These are phyloP conservation scores for Eucalyptus shirleyi DNA, from an alignment of 345 rosid genomes.

Conservation along the genomic window DNA sequence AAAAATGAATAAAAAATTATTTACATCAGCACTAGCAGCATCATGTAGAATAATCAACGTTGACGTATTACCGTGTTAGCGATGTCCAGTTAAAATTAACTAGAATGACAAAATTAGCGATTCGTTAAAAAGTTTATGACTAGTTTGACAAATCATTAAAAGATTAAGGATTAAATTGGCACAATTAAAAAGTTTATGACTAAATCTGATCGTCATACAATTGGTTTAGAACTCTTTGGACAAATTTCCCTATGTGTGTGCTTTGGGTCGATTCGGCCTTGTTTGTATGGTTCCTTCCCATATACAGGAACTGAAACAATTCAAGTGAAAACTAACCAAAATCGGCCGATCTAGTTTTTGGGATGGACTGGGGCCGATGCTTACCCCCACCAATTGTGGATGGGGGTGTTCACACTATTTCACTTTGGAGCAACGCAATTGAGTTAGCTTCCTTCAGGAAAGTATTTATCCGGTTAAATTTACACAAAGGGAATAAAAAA, in stretches of 20 bases:
- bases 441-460: not conserved
- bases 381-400: not conserved
- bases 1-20: no score
- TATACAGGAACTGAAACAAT: not conserved
- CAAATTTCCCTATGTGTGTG: no score
- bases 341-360: not conserved
- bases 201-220: accelerated
- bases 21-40: accelerated
- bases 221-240: no score
- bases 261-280: accelerated
- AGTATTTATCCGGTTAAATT: not conserved
- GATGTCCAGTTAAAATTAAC: accelerated
- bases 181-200: no score
- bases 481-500: not conserved
- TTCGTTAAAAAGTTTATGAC: no score
- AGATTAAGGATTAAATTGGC: no score
- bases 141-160: no score
- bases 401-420: not conserved
- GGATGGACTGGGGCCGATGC: not conserved
- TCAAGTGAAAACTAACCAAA: not conserved
- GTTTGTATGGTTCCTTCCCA: not conserved
- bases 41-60: accelerated
- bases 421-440: not conserved
- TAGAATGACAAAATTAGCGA: no score
- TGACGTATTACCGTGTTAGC: accelerated